Evolutionary conservation across 1,284 basidiomycete species (phyloP).

Genomic region (Apiotrichum domesticum): DNA sequence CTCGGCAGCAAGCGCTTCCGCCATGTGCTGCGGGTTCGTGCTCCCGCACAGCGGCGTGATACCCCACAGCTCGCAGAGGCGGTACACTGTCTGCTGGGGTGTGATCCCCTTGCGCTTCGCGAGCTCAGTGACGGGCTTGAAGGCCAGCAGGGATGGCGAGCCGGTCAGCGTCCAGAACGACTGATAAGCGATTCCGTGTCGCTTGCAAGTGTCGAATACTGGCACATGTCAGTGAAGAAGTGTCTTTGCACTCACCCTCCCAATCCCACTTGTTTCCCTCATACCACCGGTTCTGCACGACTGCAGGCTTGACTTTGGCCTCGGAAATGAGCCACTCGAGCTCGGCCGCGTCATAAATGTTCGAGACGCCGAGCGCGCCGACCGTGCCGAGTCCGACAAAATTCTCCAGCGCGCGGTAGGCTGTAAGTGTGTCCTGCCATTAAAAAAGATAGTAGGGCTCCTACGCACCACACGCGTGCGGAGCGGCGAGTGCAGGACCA

Average conservation of each 20-base stretch:
- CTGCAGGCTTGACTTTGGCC: conserved; percentile 53
- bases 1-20: conserved; percentile 55
- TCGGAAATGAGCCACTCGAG: conserved; percentile 53
- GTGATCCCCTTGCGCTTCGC: conserved; percentile 54
- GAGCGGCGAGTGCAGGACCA: conserved; percentile 69
- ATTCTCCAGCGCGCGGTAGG: conserved; percentile 58
- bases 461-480: conserved; percentile 48
- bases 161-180: conserved; percentile 82
- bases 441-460: not conserved
- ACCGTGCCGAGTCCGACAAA: conserved; percentile 61
- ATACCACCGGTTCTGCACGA: conserved; percentile 77
- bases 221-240: not conserved
- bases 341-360: conserved; percentile 60
- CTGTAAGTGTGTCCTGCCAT: conserved; percentile 55
- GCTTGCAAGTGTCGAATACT: conserved; percentile 40
- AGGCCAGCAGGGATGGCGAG: conserved; percentile 57
- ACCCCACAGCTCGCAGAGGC: conserved; percentile 55
- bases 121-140: conserved; percentile 51
- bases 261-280: conserved; percentile 70
- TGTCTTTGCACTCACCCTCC: conserved; percentile 40
- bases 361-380: conserved; percentile 64
- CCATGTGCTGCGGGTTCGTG: conserved; percentile 54
- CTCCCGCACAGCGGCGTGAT: conserved; percentile 41
- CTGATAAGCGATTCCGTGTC: conserved; percentile 65
- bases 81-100: conserved; percentile 61